Evolutionary conservation across 352 stramenopile genomes (phyloP).

Genomic region (Globisporangium cystogenes): DNA sequence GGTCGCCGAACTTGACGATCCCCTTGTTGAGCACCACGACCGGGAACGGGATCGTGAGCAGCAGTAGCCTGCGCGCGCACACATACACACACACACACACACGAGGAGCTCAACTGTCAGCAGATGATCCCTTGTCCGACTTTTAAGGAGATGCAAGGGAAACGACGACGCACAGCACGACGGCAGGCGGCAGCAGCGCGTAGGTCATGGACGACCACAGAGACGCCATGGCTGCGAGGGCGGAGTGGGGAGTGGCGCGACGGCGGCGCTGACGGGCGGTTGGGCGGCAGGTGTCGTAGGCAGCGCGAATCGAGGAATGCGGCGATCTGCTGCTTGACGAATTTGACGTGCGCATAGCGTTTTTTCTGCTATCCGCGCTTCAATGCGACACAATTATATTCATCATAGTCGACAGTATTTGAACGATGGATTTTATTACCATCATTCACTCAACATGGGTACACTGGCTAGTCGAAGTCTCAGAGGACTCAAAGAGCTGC

Average conservation of each 20-base stretch:
- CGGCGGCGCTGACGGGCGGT: background rate
- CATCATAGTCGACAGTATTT: too few species aligned
- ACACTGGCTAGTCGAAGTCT: too few species aligned
- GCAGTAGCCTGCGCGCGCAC: constrained; percentile 46
- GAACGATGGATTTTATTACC: too few species aligned
- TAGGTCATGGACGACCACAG: constrained; percentile 80
- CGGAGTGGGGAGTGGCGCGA: background rate
- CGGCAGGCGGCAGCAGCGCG: constrained; percentile 65
- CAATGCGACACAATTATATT: too few species aligned
- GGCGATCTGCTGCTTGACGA: too few species aligned
- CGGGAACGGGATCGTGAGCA: constrained; percentile 78
- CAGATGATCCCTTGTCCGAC: background rate
- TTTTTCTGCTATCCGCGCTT: too few species aligned
- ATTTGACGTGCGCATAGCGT: too few species aligned
- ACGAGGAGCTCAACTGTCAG: background rate
- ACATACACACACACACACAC: background rate
- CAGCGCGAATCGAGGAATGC: too few species aligned
- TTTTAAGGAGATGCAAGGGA: background rate
- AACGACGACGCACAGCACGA: constrained; percentile 51
- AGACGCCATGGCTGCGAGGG: constrained; percentile 31
- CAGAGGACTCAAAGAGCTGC: too few species aligned
- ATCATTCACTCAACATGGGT: too few species aligned
- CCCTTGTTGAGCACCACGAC: constrained; percentile 47
- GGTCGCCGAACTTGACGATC: constrained; percentile 68
- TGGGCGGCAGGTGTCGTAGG: background rate